These are phyloP conservation scores for Tricholoma terreum DNA, from an alignment of 768 basidiomycete species.

Conservation along the genomic window DNA sequence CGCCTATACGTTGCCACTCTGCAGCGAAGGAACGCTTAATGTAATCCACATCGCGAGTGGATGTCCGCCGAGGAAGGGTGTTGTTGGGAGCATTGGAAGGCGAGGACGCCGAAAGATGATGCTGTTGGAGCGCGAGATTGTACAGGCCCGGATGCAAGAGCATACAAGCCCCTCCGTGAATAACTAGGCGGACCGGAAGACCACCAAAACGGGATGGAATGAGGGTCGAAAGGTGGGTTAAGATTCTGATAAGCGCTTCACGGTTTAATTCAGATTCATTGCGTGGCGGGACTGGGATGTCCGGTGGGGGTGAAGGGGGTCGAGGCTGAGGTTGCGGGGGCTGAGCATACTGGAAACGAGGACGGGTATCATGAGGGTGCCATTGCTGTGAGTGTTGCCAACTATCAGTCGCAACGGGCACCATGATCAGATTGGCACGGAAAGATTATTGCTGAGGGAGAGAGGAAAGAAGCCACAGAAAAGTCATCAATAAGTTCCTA, in stretches of 20 bases:
- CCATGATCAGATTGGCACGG: background rate
- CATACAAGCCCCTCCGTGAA: constrained; percentile 76
- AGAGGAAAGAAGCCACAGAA: background rate
- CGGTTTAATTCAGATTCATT: constrained; percentile 40
- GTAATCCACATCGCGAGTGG: constrained; percentile 68
- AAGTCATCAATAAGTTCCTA: background rate
- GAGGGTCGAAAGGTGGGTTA: constrained; percentile 49
- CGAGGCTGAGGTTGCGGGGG: constrained; percentile 2
- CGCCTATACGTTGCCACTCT: constrained; percentile 48
- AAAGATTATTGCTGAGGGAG: background rate
- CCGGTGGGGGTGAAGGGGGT: background rate
- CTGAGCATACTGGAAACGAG: constrained; percentile 3
- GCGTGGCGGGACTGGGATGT: constrained; percentile 21
- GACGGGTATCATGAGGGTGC: background rate
- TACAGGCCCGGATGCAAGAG: constrained; percentile 52
- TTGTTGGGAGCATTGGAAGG: constrained; percentile 19
- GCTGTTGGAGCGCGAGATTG: constrained; percentile 28
- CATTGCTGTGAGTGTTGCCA: constrained; percentile 1
- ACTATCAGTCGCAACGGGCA: background rate
- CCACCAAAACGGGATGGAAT: constrained; percentile 44
- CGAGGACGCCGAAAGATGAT: constrained; percentile 13
- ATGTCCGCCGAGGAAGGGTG: constrained; percentile 39
- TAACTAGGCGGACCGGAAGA: constrained; percentile 52
- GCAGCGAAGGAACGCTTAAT: constrained; percentile 57
- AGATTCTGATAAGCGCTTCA: constrained; percentile 42